Conservation (phyloP, 1,139 yeast species). For the Geotrichum klebahnii region DNA sequence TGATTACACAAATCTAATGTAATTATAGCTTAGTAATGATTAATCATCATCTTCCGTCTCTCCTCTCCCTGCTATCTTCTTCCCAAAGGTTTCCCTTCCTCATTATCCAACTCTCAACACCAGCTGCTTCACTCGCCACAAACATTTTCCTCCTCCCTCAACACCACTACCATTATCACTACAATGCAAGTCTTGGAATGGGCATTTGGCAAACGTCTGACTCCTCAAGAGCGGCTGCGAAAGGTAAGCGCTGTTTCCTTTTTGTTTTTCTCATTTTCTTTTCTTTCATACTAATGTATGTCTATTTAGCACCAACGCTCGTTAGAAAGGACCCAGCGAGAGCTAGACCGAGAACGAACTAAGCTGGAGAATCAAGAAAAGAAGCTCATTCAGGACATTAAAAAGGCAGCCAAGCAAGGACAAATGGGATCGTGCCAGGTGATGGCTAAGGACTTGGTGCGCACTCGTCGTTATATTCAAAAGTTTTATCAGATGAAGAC, state of each 20-base stretch:
- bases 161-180: not conserved
- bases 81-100: not conserved
- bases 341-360: slow-evolving; percentile 77
- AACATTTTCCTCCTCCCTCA: not conserved
- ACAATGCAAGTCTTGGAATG: slow-evolving; percentile 72
- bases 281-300: not conserved
- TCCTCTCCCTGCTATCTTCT: not conserved
- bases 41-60: no score
- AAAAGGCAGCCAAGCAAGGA: slow-evolving; percentile 84
- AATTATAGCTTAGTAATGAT: no score
- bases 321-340: slow-evolving; percentile 88
- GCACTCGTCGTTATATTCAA: slow-evolving; percentile 73
- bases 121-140: not conserved
- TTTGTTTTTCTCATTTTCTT: not conserved
- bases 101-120: not conserved
- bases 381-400: slow-evolving; percentile 77
- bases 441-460: slow-evolving; percentile 89
- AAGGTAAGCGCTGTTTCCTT: slow-evolving; percentile 42
- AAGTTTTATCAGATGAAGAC: slow-evolving; percentile 94
- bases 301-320: slow-evolving; percentile 74
- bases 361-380: slow-evolving; percentile 90
- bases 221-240: slow-evolving; percentile 92
- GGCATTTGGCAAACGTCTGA: slow-evolving; percentile 90
- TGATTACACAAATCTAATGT: no score
- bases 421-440: slow-evolving; percentile 87